Percentiles rank a stretch among this genome's conserved stretches.
Evolutionary conservation across 164 flowering plant species (phyloP).

Genomic region (Liquidambar formosana): DNA sequence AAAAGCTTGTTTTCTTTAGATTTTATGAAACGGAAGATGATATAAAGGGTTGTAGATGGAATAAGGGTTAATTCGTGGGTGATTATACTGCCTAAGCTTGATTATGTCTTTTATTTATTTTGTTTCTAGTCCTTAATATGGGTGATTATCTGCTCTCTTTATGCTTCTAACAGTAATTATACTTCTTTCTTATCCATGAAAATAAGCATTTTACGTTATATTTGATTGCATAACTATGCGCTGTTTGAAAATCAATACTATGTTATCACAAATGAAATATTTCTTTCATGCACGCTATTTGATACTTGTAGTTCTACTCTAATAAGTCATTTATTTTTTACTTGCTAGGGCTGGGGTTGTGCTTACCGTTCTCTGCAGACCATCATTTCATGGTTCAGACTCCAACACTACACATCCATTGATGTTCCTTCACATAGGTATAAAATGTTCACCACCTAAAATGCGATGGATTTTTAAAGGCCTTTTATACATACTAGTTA

Average conservation of each 20-base stretch:
- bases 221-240: background rate
- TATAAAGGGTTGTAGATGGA: no score
- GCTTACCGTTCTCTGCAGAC: conserved; percentile 98
- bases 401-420: conserved; percentile 78
- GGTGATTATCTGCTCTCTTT: no score
- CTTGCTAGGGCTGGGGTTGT: conserved; percentile 95
- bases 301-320: conserved; percentile 7
- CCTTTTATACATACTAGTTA: no score
- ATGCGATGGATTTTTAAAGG: no score
- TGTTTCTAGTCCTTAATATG: no score
- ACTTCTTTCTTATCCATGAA: background rate
- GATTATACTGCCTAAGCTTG: no score
- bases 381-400: conserved; percentile 92
- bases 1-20: no score
- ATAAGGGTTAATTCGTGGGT: no score
- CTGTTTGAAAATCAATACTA: background rate
- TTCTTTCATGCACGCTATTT: conserved; percentile 2
- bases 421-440: conserved; percentile 97
- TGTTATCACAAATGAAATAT: background rate
- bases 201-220: background rate
- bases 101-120: no score
- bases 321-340: conserved; percentile 5
- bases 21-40: no score
- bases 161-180: no score
- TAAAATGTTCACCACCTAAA: background rate